phyloP scores from a whole-genome alignment of 352 stramenopile genomes.

The Globisporangium splendens region DNA sequence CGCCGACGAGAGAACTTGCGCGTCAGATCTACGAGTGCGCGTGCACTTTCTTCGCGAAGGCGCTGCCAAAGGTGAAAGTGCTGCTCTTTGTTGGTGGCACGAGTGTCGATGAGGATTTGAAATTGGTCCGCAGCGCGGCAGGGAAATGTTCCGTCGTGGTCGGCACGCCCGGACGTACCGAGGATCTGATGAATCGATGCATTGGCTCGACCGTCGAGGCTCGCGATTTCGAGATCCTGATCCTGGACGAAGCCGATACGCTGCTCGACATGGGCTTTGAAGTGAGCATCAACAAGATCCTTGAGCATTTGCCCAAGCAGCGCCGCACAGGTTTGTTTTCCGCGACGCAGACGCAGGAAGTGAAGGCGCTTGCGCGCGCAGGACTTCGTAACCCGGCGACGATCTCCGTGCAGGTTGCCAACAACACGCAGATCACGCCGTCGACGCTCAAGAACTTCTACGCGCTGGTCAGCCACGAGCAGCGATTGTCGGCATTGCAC shows the following conservation, averaged over 20 bases:
- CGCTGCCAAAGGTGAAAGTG: constrained; percentile 62
- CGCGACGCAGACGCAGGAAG: constrained; percentile 92
- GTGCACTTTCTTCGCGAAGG: constrained; percentile 53
- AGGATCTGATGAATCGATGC: constrained; percentile 87
- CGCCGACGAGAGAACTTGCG: constrained; percentile 87
- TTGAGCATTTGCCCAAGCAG: constrained; percentile 96
- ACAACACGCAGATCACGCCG: constrained; percentile 75
- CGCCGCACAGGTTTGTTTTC: constrained; percentile 93
- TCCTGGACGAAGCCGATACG: constrained; percentile 99
- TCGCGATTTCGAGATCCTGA: constrained; percentile 95
- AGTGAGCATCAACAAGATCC: constrained; percentile 94
- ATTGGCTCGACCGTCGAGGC: constrained; percentile 77
- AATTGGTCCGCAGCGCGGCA: constrained; percentile 46
- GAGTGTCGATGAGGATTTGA: constrained; percentile 82
- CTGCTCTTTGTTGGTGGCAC: constrained; percentile 91
- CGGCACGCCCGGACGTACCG: constrained; percentile 78
- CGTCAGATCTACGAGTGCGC: constrained; percentile 82
- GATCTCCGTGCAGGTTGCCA: constrained; percentile 95
- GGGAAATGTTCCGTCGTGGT: constrained; percentile 77
- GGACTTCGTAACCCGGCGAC: constrained; percentile 98
- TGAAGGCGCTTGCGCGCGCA: constrained; percentile 93
- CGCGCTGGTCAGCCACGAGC: constrained; percentile 90
- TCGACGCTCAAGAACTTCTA: constrained; percentile 94
- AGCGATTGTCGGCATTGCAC: constrained; percentile 91
- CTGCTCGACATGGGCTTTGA: constrained; percentile 98